phyloP scores from a whole-genome alignment of 192 early-diverging fungal species.

The Dissophora ornata region DNA sequence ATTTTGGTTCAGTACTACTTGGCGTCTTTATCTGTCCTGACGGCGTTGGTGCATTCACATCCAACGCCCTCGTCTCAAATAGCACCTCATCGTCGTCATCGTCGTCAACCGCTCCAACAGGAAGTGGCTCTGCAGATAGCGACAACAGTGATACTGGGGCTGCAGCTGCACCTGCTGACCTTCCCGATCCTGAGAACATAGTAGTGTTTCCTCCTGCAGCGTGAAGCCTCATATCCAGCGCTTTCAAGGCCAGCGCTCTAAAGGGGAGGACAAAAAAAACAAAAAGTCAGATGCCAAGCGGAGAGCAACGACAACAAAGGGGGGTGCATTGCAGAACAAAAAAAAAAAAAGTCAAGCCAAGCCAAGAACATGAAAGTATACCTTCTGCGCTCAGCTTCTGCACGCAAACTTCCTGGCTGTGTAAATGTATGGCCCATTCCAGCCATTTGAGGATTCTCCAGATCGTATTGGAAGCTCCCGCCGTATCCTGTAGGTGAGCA shows the following conservation, averaged over 20 bases:
- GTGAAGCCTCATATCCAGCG: conserved; percentile 70
- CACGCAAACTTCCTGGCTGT: conserved; percentile 61
- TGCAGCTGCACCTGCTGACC: background rate
- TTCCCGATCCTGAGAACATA: conserved; percentile 17
- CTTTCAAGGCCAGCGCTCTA: conserved; percentile 74
- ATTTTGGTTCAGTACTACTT: background rate
- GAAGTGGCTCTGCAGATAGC: conserved; percentile 29
- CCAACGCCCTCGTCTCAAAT: conserved; percentile 13
- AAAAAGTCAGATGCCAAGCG: too few species aligned
- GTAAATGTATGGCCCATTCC: conserved; percentile 50
- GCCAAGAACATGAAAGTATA: too few species aligned
- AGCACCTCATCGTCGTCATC: conserved; percentile 29
- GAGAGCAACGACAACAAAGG: too few species aligned
- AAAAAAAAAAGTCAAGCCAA: too few species aligned
- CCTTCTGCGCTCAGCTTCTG: conserved; percentile 78
- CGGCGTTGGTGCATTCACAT: conserved; percentile 5
- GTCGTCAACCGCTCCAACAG: conserved; percentile 1
- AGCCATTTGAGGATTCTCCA: conserved; percentile 56
- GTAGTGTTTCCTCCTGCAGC: conserved; percentile 29
- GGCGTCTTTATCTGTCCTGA: background rate
- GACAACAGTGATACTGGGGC: conserved; percentile 26
- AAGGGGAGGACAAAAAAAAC: background rate
- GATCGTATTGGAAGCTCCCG: conserved; percentile 51
- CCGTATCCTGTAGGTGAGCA: conserved; percentile 62
- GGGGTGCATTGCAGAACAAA: too few species aligned